Evolutionary conservation across 2,329 filamentous ascomycete species (phyloP), one percentile per base, ranked within the genome.

Genomic region (Epichloe uncinata): DNA sequence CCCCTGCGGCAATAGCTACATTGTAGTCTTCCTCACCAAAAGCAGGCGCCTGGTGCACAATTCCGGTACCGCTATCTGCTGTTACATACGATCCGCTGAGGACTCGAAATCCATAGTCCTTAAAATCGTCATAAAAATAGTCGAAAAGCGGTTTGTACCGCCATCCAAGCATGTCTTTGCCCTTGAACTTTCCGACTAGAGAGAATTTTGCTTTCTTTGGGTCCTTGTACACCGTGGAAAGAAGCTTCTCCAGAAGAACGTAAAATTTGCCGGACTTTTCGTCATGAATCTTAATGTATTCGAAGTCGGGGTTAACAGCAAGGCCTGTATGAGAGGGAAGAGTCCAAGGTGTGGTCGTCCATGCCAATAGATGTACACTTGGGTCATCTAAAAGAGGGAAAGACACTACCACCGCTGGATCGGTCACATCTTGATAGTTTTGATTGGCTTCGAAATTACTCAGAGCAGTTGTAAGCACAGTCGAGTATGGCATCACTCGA

Each of bases 11-110:
- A 53, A 89, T 66, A 8, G 85, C 87, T 52, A 93, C 81, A 56
- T 83, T 84, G 73, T 95, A 96, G 82, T 97, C 91, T 56, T 96
- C 91, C 69, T 96, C 87, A 77, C 91, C 91, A 62, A 91, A 96
- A 1, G 89, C 88, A 2, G 91, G 91, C 4, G 91, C 79, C 67
- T 96, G 89, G 67, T 97, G 91, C 42, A 97, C 91, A 54, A 97
- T 85, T 61, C 91, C 91, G 35, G 88, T 87, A 81, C 91, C 91
- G 60, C 87, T 89, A 53, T 93, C 89, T 33, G 85, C 81, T 26
- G 87, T 93, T 51, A 96, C 90, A 61, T 96, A 96, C 6, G 75
- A 81, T 37, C 85, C 91, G 57, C 86, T 89, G 55, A 95, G 64
- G 4, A 96, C 85, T 58, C 76, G 79, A 75, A 95, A 96, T 4